These are phyloP conservation scores for Mollisia scopiformis DNA, from an alignment of 2,329 filamentous ascomycete genomes.

Conservation along the genomic window DNA sequence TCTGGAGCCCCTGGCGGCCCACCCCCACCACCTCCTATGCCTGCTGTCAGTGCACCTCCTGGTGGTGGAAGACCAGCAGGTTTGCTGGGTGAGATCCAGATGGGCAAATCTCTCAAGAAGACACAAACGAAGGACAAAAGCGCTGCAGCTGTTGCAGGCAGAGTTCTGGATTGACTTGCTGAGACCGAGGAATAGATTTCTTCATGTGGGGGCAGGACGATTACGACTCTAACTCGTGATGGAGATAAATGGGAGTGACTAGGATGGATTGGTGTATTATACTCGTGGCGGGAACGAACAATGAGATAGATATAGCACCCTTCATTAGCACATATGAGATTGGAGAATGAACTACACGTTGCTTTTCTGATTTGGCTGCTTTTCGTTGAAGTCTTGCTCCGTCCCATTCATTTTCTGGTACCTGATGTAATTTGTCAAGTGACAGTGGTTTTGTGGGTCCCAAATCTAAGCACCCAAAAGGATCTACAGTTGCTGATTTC, in stretches of 20 bases:
- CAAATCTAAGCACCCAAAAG: no score
- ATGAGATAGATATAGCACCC: neutral
- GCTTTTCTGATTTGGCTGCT: neutral
- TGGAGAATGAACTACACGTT: conserved; percentile 1
- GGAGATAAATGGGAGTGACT: neutral
- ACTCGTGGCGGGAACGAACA: neutral
- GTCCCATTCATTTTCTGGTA: no score
- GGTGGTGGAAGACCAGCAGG: conserved; percentile 56
- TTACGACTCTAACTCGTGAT: neutral
- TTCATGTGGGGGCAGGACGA: neutral
- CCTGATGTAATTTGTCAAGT: no score
- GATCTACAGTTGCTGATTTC: no score
- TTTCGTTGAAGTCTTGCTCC: neutral
- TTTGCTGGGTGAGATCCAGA: conserved; percentile 81
- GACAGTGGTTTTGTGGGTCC: no score
- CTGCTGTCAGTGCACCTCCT: conserved; percentile 32
- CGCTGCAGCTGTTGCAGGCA: conserved; percentile 70
- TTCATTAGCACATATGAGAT: conserved; percentile 5
- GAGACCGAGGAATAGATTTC: neutral
- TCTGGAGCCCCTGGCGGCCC: conserved; percentile 36
- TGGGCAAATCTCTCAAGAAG: conserved; percentile 81
- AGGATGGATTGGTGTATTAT: conserved; percentile 5
- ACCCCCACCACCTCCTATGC: conserved; percentile 43
- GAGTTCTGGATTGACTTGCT: conserved; percentile 54
- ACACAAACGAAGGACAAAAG: conserved; percentile 89